Evolutionary conservation across 441 rosid genomes (phyloP).

Genomic region (Capsella rubella): DNA sequence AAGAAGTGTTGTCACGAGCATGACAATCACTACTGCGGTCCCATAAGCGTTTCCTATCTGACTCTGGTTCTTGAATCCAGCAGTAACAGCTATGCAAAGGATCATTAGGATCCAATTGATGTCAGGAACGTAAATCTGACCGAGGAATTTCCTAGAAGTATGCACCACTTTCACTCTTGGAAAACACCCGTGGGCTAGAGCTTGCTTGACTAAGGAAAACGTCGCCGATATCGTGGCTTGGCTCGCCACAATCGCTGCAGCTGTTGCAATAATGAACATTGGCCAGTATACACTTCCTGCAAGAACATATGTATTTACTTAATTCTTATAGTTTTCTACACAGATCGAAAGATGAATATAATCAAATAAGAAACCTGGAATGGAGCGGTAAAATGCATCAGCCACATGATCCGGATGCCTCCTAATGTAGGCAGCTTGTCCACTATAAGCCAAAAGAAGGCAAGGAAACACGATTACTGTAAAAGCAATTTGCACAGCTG

Average conservation of each 20-base stretch:
- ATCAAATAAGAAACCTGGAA: slow-evolving; percentile 63
- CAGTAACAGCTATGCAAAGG: slow-evolving; percentile 95
- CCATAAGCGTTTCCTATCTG: slow-evolving; percentile 98
- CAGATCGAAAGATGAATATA: slow-evolving; percentile 24
- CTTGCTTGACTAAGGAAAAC: slow-evolving; percentile 92
- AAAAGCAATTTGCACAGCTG: slow-evolving; percentile 88
- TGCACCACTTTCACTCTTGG: slow-evolving; percentile 95
- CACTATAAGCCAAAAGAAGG: slow-evolving; percentile 90
- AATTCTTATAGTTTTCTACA: neutral
- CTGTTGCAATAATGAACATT: slow-evolving; percentile 87
- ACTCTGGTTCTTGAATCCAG: slow-evolving; percentile 89
- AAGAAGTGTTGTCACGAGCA: slow-evolving; percentile 85
- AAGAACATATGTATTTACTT: neutral
- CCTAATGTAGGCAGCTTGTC: slow-evolving; percentile 95
- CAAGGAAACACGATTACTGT: slow-evolving; percentile 91
- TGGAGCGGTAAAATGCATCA: slow-evolving; percentile 86
- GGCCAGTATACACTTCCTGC: slow-evolving; percentile 94
- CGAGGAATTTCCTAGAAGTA: slow-evolving; percentile 84
- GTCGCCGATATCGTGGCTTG: slow-evolving; percentile 97
- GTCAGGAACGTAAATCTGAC: slow-evolving; percentile 93
- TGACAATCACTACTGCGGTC: slow-evolving; percentile 89
- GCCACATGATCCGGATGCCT: slow-evolving; percentile 60
- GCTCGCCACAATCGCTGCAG: slow-evolving; percentile 93
- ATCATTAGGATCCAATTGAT: slow-evolving; percentile 96
- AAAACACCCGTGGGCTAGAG: slow-evolving; percentile 90